Base-by-base conservation (phyloP, 768 basidiomycete species). In the Pisolithus tinctorius region DNA sequence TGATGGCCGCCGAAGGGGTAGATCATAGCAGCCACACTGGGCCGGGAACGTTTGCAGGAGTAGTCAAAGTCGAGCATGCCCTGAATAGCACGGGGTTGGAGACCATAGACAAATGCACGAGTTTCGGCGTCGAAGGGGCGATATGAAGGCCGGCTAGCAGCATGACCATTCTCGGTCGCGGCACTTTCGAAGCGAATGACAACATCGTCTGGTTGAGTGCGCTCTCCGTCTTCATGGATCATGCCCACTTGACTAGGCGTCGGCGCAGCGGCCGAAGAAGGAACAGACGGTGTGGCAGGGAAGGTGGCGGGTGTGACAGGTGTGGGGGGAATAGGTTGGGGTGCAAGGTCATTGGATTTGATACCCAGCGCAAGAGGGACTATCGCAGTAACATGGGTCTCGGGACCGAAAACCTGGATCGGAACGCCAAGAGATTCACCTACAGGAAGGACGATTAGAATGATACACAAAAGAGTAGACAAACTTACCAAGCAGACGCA, bases 1-100 rank as follows among this genome's bases (percentile, higher is more conserved):
- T 98, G 96, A 74, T 98, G 95, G 17, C 95, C 95, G 65, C 95
- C 96, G 72, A 99, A 99, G 67, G 95, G 96, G 71, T 99, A 99
- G 67, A 99, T 96, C 95, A 98, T 99, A 37, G 96, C 96, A 27
- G 96, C 94, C 58, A 98, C 96, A 43, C 85, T 88, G 36, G 96
- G 93, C 17, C 86, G 80, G 43, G 80, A 70, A 56, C 96, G 89
- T 16, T 94, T 94, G 73, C 96, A 99, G 13, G 92, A 93, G 75
- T 85, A 99, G 78, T 99, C 96, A 59, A 99, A 99, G 80, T 99
- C 96, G 53, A 99, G 86, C 86, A 88, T 88, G 61, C 86, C 96
- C 70, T 99, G 96, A 69, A 99, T 98, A 29, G 96, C 96, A 65
- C 96, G 92, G 44, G 96, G 96, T 74, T 98, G 96, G 56, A 98